Evolutionary conservation across 441 rosid species (phyloP), one percentile per base, ranked within the genome.

Genomic region (Capsella rubella): DNA sequence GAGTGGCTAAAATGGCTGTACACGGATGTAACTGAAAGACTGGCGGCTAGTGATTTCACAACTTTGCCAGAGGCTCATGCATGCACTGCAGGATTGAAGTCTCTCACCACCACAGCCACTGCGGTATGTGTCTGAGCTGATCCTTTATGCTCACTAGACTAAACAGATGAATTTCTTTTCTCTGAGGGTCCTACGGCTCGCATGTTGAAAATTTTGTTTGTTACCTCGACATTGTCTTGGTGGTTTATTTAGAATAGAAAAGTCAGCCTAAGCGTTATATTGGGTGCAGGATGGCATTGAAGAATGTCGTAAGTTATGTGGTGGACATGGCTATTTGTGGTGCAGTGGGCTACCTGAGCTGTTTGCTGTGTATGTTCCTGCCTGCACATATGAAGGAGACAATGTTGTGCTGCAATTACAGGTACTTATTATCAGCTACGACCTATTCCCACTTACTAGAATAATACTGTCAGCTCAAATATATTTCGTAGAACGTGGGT

Each of bases 1-100:
- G 98, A 95, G 82, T 92, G 98, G 98, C 86, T 95, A 84, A 88
- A 87, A 51, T 90, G 92, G 97, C 90, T 95, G 39, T 91, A 92
- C 73, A 82, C 76, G 74, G 99, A 95, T 83, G 99, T 95, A 53
- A 89, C 92, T 47, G 82, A 82, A 80, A 87, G 91, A 76, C 78
- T 95, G 83, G 89, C 87, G 79, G 96, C 93, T 72, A 85, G 78
- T 69, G 98, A 92, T 83, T 92, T 90, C 73, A 79, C 99, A 51
- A 95, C 92, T n/a, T 82, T 95, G 86, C 93, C 98, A 1, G 99
- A 95, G 85, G 96, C 88, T 79, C 99, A 95, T 80, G 97, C 99
- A 39, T 95, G 99, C 81, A 95, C 99, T 73, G 98, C 99, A 2
- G 99, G 98, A 71, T 84, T 95, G 84, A 95, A 95, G 85, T 95